phyloP scores from a whole-genome alignment of 441 rosid genomes.

The Adansonia gregorii region DNA sequence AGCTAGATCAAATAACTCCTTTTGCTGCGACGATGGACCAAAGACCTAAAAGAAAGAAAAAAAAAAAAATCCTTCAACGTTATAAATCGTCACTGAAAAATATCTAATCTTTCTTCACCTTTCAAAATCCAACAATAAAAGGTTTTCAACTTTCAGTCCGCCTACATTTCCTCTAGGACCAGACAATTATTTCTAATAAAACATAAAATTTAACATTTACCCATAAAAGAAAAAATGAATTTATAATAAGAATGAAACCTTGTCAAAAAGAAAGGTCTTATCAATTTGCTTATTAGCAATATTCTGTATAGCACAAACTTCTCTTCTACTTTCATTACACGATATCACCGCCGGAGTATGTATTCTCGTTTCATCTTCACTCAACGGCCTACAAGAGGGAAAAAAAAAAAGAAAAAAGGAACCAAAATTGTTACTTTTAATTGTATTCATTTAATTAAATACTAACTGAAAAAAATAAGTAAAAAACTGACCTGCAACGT shows the following conservation, averaged over 20 bases:
- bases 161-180: slow-evolving; percentile 21
- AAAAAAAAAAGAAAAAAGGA: neutral
- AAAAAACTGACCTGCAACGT: slow-evolving; percentile 80
- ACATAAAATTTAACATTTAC: neutral
- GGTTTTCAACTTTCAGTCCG: neutral
- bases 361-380: slow-evolving; percentile 74
- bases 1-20: slow-evolving; percentile 76
- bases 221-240: neutral
- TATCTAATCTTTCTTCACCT: neutral
- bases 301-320: slow-evolving; percentile 79
- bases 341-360: slow-evolving; percentile 85
- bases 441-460: neutral
- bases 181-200: neutral
- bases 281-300: slow-evolving; percentile 98
- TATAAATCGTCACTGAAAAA: neutral
- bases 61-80: neutral
- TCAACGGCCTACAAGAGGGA: slow-evolving; percentile 66
- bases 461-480: slow-evolving; percentile 1
- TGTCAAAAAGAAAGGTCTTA: slow-evolving; percentile 88
- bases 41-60: slow-evolving; percentile 60
- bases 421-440: neutral
- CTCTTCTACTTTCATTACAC: slow-evolving; percentile 83
- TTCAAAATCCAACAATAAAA: neutral
- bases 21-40: slow-evolving; percentile 88
- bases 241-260: slow-evolving; percentile 48